Percentiles rank a stretch among this genome's conserved stretches.
These are phyloP conservation scores for Scedosporium dehoogii DNA, from an alignment of 2,329 filamentous ascomycete genomes.

Conservation along the genomic window DNA sequence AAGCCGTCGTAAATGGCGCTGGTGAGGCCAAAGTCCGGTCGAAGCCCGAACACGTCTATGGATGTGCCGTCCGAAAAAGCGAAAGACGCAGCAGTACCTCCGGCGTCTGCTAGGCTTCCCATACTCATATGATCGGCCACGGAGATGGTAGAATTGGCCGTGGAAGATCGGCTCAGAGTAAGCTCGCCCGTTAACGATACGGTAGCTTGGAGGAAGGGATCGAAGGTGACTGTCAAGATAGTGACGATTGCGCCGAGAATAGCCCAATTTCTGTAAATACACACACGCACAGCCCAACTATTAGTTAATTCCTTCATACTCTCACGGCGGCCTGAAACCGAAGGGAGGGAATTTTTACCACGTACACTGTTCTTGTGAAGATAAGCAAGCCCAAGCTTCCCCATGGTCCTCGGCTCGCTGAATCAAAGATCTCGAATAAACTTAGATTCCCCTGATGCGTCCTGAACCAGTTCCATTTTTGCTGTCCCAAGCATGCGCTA, in stretches of 20 bases:
- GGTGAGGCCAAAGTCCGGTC: not conserved
- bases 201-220: conserved; percentile 1
- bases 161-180: not conserved
- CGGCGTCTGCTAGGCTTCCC: not conserved
- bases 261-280: not conserved
- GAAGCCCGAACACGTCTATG: not conserved
- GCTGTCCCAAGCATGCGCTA: not conserved
- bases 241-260: conserved; percentile 1
- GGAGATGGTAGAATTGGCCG: not conserved
- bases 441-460: not conserved
- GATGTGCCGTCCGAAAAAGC: not conserved
- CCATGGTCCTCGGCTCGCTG: not conserved
- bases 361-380: not conserved
- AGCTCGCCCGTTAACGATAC: not conserved
- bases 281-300: too few relatives aligned
- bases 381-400: not conserved
- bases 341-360: not conserved
- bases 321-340: not conserved
- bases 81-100: not conserved
- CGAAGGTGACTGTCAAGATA: not conserved
- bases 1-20: conserved; percentile 1
- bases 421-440: not conserved
- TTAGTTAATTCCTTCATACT: not conserved
- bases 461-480: conserved; percentile 2
- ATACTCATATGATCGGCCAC: not conserved